These are phyloP conservation scores for sorghum (Sorghum bicolor) DNA, from an alignment of 176 grass and related monocot species.

Conservation along the genomic window DNA sequence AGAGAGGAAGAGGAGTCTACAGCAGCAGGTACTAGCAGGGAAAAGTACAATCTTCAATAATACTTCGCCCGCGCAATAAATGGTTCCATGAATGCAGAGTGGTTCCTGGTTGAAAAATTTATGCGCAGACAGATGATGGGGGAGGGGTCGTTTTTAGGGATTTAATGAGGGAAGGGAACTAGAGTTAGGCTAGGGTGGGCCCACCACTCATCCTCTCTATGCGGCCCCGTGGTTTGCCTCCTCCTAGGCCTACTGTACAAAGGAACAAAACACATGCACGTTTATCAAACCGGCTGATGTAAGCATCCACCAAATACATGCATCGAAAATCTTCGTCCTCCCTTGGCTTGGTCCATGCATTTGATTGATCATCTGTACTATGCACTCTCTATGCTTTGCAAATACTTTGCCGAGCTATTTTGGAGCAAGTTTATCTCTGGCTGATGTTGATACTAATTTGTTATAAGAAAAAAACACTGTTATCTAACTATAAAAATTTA, in stretches of 20 bases:
- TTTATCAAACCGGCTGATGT: conserved; percentile 13
- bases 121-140: conserved; percentile 1
- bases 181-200: neutral
- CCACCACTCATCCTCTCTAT: neutral
- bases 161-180: neutral
- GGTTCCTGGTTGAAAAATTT: conserved; percentile 39
- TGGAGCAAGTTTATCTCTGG: too few relatives aligned
- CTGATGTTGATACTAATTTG: too few relatives aligned
- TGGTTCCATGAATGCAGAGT: conserved; percentile 41
- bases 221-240: neutral
- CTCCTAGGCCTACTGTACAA: neutral
- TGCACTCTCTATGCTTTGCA: neutral
- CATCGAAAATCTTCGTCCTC: neutral
- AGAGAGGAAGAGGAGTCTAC: too few relatives aligned
- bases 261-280: conserved; percentile 37
- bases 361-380: neutral
- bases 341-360: neutral
- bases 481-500: too few relatives aligned
- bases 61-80: conserved; percentile 35
- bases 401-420: too few relatives aligned
- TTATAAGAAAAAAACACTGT: too few relatives aligned
- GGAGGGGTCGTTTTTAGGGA: neutral
- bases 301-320: conserved; percentile 12
- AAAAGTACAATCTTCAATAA: conserved; percentile 33
- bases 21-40: neutral